phyloP scores from a whole-genome alignment of 2,329 filamentous ascomycete species.

The Immersiporthe knoxdaviesiana region DNA sequence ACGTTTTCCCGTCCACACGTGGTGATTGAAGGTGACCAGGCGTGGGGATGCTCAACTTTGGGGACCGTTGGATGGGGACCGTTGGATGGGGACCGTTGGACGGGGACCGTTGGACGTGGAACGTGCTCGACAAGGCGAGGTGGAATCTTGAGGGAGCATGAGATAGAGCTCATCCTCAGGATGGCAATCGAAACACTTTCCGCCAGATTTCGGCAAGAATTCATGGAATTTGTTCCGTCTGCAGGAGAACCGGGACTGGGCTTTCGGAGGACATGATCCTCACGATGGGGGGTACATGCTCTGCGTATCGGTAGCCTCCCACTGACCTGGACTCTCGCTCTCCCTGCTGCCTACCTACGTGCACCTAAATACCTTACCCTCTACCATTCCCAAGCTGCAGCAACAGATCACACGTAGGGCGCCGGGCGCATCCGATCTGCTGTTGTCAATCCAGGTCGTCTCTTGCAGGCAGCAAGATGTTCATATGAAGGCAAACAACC shows the following conservation, averaged over 20 bases:
- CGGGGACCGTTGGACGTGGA: not conserved
- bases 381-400: too few species aligned
- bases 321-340: too few species aligned
- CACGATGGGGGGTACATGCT: not conserved
- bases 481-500: too few species aligned
- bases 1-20: conserved; percentile 18
- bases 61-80: too few species aligned
- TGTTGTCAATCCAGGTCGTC: too few species aligned
- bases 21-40: conserved; percentile 22
- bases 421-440: not conserved
- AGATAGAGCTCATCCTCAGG: conserved; percentile 16
- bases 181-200: conserved; percentile 25
- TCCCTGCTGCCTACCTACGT: not conserved
- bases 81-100: conserved; percentile 6
- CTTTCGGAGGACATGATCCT: not conserved
- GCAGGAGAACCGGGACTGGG: too few species aligned
- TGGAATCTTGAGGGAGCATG: conserved; percentile 9
- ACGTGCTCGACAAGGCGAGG: conserved; percentile 11
- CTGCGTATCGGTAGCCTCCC: not conserved
- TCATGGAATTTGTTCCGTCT: too few species aligned
- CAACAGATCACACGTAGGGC: too few species aligned
- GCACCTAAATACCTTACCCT: not conserved
- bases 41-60: conserved; percentile 24
- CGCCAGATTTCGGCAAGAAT: conserved; percentile 11
- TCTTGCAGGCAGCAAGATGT: not conserved